A percentile compares a stretch with the other conserved stretches of the same genome.
Conservation (phyloP, 495 filamentous ascomycete species). For the Mytilinidion resinicola region DNA sequence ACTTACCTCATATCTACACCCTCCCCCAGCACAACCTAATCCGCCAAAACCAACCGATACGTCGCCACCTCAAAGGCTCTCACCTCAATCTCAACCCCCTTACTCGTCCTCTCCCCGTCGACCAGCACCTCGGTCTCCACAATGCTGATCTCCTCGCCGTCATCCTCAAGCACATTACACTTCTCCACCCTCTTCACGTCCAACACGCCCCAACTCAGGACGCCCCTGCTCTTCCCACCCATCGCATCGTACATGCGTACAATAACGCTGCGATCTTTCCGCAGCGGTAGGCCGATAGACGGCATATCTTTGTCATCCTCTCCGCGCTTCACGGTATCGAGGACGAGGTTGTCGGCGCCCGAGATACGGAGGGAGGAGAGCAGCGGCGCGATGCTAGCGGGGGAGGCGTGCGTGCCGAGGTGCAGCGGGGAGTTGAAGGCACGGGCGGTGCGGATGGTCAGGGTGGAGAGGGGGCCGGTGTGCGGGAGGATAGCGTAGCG, state of each 20-base stretch:
- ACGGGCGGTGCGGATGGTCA: slow-evolving; percentile 74
- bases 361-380: slow-evolving; percentile 33
- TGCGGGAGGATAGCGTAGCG: slow-evolving; percentile 92
- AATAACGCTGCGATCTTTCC: slow-evolving; percentile 71
- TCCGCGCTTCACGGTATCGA: slow-evolving; percentile 84
- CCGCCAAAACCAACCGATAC: slow-evolving; percentile 62
- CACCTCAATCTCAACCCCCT: slow-evolving; percentile 56
- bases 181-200: slow-evolving; percentile 70
- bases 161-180: slow-evolving; percentile 73
- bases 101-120: slow-evolving; percentile 41
- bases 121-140: slow-evolving; percentile 20
- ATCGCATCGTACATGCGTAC: slow-evolving; percentile 83
- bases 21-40: background rate
- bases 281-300: slow-evolving; percentile 57
- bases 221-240: slow-evolving; percentile 70
- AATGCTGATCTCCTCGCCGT: slow-evolving; percentile 51
- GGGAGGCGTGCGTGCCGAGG: slow-evolving; percentile 17
- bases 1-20: no score
- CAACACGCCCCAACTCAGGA: slow-evolving; percentile 54
- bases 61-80: slow-evolving; percentile 88
- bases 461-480: slow-evolving; percentile 57
- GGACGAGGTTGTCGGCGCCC: slow-evolving; percentile 51
- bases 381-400: slow-evolving; percentile 29
- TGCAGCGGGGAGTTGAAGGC: slow-evolving; percentile 82
- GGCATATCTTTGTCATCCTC: slow-evolving; percentile 93